Evolutionary conservation across 305 asterid species (phyloP).

Genomic region (Solanum hybrid): DNA sequence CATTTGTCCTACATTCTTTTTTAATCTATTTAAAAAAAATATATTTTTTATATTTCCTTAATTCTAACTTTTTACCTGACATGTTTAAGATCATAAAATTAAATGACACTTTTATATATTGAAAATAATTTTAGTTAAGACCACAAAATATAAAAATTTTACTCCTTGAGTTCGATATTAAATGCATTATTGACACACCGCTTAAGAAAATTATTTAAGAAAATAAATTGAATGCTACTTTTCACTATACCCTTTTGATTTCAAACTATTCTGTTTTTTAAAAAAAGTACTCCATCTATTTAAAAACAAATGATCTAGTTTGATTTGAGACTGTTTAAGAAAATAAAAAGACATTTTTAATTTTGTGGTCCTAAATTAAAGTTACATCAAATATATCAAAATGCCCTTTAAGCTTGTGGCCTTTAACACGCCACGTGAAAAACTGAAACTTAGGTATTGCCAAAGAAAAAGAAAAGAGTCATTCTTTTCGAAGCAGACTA

Average conservation of each 20-base stretch:
- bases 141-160: neutral
- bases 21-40: too few relatives aligned
- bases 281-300: too few relatives aligned
- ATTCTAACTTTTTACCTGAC: neutral
- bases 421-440: neutral
- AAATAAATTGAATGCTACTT: neutral
- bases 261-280: too few relatives aligned
- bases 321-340: neutral
- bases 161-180: neutral
- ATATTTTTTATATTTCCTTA: too few relatives aligned
- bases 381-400: neutral
- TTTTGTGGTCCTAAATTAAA: too few relatives aligned
- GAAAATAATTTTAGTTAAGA: neutral
- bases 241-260: neutral
- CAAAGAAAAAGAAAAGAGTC: neutral
- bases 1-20: neutral
- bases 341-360: too few relatives aligned
- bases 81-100: neutral
- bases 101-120: neutral
- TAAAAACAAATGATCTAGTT: neutral
- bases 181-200: neutral
- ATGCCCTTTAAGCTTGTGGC: too few relatives aligned
- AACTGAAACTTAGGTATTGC: neutral
- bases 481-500: too few relatives aligned
- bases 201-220: neutral